Evolutionary conservation across 352 stramenopile species (phyloP).

Genomic region (Pythium angustatum): DNA sequence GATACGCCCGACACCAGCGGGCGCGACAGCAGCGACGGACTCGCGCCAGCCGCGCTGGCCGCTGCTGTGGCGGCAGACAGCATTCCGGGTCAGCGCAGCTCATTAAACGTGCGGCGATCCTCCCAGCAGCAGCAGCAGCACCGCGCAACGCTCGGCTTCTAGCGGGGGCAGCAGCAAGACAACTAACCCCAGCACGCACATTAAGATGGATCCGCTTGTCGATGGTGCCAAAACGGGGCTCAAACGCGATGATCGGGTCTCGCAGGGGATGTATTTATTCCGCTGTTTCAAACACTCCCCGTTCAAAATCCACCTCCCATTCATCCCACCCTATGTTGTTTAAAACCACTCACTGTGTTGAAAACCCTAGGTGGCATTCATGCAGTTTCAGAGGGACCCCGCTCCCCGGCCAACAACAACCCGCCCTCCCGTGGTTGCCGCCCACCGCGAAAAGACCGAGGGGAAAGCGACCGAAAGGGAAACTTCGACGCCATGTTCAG

Average conservation of each 20-base stretch:
- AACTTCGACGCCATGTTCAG: slow-evolving; percentile 54
- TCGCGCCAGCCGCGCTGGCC: slow-evolving; percentile 16
- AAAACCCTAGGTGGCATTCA: neutral
- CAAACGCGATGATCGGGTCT: slow-evolving; percentile 25
- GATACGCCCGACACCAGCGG: slow-evolving; percentile 1
- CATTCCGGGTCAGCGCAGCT: neutral
- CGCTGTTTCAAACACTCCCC: slow-evolving; percentile 31
- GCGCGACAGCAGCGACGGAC: slow-evolving; percentile 21
- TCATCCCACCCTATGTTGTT: neutral
- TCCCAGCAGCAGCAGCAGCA: slow-evolving; percentile 34
- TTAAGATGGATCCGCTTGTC: too few species aligned
- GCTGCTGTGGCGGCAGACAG: slow-evolving; percentile 7
- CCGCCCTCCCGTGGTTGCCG: neutral
- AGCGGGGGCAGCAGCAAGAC: slow-evolving; percentile 21
- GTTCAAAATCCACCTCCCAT: neutral
- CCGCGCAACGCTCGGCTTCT: slow-evolving; percentile 75
- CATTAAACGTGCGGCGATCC: slow-evolving; percentile 15
- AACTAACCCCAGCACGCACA: too few species aligned
- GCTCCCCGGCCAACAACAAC: neutral
- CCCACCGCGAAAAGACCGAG: neutral
- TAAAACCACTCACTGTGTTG: slow-evolving; percentile 9
- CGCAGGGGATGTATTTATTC: slow-evolving; percentile 38
- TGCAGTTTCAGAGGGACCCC: slow-evolving; percentile 4
- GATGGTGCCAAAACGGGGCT: neutral
- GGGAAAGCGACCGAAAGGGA: too few species aligned